These are phyloP conservation scores for Heteromeles arbutifolia DNA, from an alignment of 306 rosid genomes.

Conservation along the genomic window DNA sequence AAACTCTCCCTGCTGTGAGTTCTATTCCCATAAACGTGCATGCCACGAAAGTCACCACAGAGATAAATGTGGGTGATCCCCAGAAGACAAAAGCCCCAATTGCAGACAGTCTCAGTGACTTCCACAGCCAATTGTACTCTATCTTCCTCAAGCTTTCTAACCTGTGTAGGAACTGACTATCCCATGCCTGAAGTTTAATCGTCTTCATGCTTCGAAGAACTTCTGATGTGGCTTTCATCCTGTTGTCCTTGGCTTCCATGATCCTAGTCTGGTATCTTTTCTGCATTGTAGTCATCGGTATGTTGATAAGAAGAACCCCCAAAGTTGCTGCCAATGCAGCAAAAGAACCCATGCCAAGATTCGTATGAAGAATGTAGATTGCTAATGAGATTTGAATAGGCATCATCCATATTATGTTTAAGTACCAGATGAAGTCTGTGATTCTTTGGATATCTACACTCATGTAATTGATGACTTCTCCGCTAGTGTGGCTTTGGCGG, in stretches of 20 bases:
- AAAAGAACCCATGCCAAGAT: slow-evolving; percentile 64
- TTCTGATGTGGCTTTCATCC: slow-evolving; percentile 94
- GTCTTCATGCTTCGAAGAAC: slow-evolving; percentile 70
- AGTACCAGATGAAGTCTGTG: slow-evolving; percentile 76
- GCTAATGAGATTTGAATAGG: slow-evolving; percentile 86
- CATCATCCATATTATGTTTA: slow-evolving; percentile 83
- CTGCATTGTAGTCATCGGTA: slow-evolving; percentile 72
- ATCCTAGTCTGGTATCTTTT: slow-evolving; percentile 71
- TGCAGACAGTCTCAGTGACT: slow-evolving; percentile 53
- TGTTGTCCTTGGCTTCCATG: slow-evolving; percentile 84
- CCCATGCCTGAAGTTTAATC: slow-evolving; percentile 97
- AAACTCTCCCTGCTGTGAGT: slow-evolving; percentile 79
- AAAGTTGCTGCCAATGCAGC: slow-evolving; percentile 75
- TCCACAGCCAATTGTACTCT: slow-evolving; percentile 64
- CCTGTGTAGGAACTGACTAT: slow-evolving; percentile 54
- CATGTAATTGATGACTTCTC: slow-evolving; percentile 92
- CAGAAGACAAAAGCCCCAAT: slow-evolving; percentile 65
- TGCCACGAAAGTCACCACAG: slow-evolving; percentile 68
- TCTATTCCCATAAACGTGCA: slow-evolving; percentile 80
- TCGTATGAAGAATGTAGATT: slow-evolving; percentile 61
- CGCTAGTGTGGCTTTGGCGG: slow-evolving; percentile 71
- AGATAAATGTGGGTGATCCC: slow-evolving; percentile 87
- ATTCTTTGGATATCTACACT: slow-evolving; percentile 94
- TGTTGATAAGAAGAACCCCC: slow-evolving; percentile 64
- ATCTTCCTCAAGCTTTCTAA: slow-evolving; percentile 49